Evolutionary conservation across 352 stramenopile genomes (phyloP).

Genomic region (Labyrinthula sp.): DNA sequence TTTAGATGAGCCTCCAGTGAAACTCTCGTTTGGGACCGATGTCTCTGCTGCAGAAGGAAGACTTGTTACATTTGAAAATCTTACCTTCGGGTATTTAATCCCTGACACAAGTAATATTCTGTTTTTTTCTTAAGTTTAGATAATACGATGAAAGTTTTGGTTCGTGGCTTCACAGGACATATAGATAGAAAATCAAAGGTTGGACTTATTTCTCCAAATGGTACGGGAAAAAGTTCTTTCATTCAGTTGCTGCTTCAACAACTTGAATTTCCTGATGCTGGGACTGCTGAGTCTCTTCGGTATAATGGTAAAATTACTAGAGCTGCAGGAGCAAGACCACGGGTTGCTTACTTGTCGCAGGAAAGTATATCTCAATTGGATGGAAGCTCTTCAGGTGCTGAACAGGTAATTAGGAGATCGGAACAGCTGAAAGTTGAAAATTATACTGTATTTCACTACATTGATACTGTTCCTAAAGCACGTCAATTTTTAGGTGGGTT

Average conservation of each 20-base stretch:
- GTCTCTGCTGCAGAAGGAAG: too few species aligned
- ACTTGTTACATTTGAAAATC: too few species aligned
- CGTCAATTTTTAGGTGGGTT: conserved; percentile 65
- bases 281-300: conserved; percentile 39
- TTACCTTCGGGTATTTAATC: too few species aligned
- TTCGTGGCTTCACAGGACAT: conserved; percentile 13
- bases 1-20: conserved; percentile 22
- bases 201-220: conserved; percentile 72
- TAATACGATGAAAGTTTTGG: too few species aligned
- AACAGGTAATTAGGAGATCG: conserved; percentile 16
- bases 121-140: too few species aligned
- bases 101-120: too few species aligned
- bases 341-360: conserved; percentile 38
- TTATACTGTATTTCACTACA: conserved; percentile 24
- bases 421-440: conserved; percentile 5
- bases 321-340: conserved; percentile 55
- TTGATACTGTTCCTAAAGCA: conserved; percentile 20
- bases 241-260: conserved; percentile 44
- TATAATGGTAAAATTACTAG: conserved; percentile 51
- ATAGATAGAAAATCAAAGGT: conserved; percentile 48
- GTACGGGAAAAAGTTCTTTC: conserved; percentile 66
- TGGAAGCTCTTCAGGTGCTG: conserved; percentile 1
- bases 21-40: too few species aligned
- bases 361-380: conserved; percentile 21
- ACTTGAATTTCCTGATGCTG: conserved; percentile 37